Evolutionary conservation across 202 grass and related monocot species (phyloP).

Genomic region (Zoysia matrella): DNA sequence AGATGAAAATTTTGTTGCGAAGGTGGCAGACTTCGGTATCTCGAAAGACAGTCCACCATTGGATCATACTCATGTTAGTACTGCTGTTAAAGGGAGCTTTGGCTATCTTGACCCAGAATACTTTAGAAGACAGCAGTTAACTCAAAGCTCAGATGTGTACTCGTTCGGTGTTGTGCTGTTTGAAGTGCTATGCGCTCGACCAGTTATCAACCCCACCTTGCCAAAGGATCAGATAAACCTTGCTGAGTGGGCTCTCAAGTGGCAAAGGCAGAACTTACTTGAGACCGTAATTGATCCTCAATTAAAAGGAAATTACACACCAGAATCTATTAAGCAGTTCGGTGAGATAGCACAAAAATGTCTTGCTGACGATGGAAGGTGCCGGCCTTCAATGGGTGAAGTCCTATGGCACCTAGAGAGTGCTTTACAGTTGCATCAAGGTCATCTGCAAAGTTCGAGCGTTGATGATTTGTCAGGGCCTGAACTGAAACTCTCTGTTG

Average conservation of each 20-base stretch:
- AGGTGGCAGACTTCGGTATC: conserved; percentile 89
- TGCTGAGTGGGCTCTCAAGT: conserved; percentile 70
- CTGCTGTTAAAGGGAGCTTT: conserved; percentile 83
- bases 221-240: conserved; percentile 73
- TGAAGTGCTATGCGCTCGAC: conserved; percentile 73
- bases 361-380: conserved; percentile 61
- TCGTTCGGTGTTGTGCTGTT: conserved; percentile 83
- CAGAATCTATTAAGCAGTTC: conserved; percentile 58
- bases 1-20: conserved; percentile 60
- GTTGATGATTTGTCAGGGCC: conserved; percentile 17
- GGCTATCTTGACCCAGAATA: conserved; percentile 89
- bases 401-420: conserved; percentile 74
- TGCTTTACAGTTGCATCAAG: conserved; percentile 64
- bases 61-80: conserved; percentile 84
- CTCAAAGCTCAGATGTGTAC: conserved; percentile 86
- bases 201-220: conserved; percentile 65
- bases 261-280: conserved; percentile 45
- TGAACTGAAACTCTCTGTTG: conserved; percentile 37
- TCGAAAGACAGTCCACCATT: conserved; percentile 73
- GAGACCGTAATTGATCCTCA: conserved; percentile 56
- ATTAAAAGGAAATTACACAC: conserved; percentile 50
- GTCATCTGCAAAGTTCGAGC: conserved; percentile 31
- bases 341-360: conserved; percentile 77
- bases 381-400: conserved; percentile 64
- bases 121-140: conserved; percentile 75